These are phyloP conservation scores for Hericium coralloides DNA, from an alignment of 768 basidiomycete species.

Conservation along the genomic window DNA sequence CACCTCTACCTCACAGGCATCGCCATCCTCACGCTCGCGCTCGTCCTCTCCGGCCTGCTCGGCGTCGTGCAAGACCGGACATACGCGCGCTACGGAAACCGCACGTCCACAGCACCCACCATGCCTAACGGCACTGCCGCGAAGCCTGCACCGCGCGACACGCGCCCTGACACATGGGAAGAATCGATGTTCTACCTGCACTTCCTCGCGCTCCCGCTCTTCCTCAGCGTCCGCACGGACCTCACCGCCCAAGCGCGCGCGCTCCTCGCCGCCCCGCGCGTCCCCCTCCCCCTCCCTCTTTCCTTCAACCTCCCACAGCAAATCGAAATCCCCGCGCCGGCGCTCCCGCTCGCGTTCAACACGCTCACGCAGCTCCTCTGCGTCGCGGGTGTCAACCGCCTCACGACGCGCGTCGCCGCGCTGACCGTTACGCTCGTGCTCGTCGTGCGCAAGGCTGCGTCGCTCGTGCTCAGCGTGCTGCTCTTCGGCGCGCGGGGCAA, in stretches of 20 bases:
- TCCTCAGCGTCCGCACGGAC: slow-evolving; percentile 48
- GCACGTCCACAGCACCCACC: not conserved
- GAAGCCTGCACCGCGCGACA: slow-evolving; percentile 10
- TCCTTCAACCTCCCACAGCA: slow-evolving; percentile 8
- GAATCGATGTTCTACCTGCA: slow-evolving; percentile 92
- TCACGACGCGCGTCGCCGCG: slow-evolving; percentile 68
- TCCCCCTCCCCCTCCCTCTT: slow-evolving; percentile 12
- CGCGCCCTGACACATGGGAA: slow-evolving; percentile 43
- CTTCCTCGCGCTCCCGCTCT: slow-evolving; percentile 72
- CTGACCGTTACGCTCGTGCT: slow-evolving; percentile 74
- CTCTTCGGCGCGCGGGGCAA: slow-evolving; percentile 29
- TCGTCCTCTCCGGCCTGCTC: slow-evolving; percentile 72
- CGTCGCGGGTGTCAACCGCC: slow-evolving; percentile 77
- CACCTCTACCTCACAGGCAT: slow-evolving; percentile 63
- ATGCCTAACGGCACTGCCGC: not conserved
- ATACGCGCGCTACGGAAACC: slow-evolving; percentile 37
- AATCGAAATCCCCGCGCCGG: slow-evolving; percentile 44
- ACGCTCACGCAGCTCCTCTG: slow-evolving; percentile 81
- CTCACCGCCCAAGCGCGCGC: slow-evolving; percentile 37
- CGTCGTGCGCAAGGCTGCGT: slow-evolving; percentile 74
- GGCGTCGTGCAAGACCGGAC: slow-evolving; percentile 84
- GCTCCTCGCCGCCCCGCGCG: slow-evolving; percentile 16
- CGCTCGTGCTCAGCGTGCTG: slow-evolving; percentile 61
- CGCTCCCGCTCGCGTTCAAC: slow-evolving; percentile 62
- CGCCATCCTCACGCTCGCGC: slow-evolving; percentile 60